Base-by-base conservation (phyloP, 768 basidiomycete species). In the Suillus subalutaceus region DNA sequence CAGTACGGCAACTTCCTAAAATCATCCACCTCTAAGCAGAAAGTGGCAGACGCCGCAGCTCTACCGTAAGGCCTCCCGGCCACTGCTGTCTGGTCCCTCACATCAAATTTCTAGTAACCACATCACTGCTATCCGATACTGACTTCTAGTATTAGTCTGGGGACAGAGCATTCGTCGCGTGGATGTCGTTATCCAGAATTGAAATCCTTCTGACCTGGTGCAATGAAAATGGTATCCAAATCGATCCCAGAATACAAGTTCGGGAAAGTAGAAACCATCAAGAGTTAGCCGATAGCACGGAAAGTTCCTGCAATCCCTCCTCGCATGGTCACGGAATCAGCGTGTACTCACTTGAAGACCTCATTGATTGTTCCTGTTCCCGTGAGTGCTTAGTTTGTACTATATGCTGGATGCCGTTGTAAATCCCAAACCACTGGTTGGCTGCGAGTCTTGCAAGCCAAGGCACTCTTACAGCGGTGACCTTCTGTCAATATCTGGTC, bases 121-220 rank as follows among this genome's bases (percentile, higher is more conserved):
- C 38, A 40, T 40, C 57, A 40, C 38, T 41, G 4, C n/a, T 26
- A 23, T 41, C 58, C 9, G 12, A 40, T 18, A 23, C 18, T 30
- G 26, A 30, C 26, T 41, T 23, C 57, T 3, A 41, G 37, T 38
- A n/a, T 48, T 12, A 58, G 18, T 63, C 37, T 66, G 48, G 53
- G 18, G 6, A 32, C 43, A 15, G 4, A 32, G n/a, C 18, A 20
- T n/a, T 60, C 55, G 30, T 57, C 32, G 23, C 48, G 44, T 40
- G 52, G 41, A 77, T 78, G 73, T 68, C 72, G 43, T 66, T 70
- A 41, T 62, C 64, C 53, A 70, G 23, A 48, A 60, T 64, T 48
- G 13, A 62, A 35, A 40, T 63, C 52, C 72, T 88, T 20, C 68
- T 86, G 6, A 71, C 73, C 52, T 89, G 88, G 88, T 88, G 86